Evolutionary conservation across 1,139 yeast species (phyloP), one percentile per base, ranked within the genome.

Genomic region (Candida pseudoviswanathii): DNA sequence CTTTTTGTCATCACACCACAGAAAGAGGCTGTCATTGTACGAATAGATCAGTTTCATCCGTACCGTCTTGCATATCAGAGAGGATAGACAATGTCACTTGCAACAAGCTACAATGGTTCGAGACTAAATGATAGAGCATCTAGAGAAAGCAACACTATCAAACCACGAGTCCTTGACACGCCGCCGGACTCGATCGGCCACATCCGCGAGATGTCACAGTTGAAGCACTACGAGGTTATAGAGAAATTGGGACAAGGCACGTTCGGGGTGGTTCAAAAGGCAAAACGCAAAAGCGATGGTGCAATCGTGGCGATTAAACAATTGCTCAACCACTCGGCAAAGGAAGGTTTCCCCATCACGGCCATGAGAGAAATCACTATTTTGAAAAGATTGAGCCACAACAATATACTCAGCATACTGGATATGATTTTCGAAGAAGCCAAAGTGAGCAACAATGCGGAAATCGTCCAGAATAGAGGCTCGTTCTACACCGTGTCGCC

Each of bases 301-400:
- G 56, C 65, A 42, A 42, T 71, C 6, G 80, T 76, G 38, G 81
- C 81, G 2, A 73, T 95, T 58, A 95, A 95, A 66, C 89, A 88
- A 63, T 81, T 94, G 45, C 73, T 92, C 24, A 81, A 89, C 55
- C 94, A 89, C 61, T 87, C 89, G 48, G 90, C 88, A 43, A 89
- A 88, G 59, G 97, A 91, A 58, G 94, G 96, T 32, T 91, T 94
- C 64, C 99, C 99, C 1, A 85, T 95, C 25, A 95, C 99, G 0
- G 97, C 99, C 3, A 81, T 92, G 68, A 78, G 99, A 55, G 99
- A 95, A 63, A 91, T 94, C 54, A 82, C 89, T 22, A 90, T 92
- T 22, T 73, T 95, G 64, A 90, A 89, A 64, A 78, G 79, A 51
- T 71, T 95, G 49, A 69, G 77, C 47, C 91, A 92, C 62, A 68